A percentile compares a stretch with the other conserved stretches of the same genome.
phyloP scores from a whole-genome alignment of 805 yeast genomes.

The Saccharomyces kudriavzevii region DNA sequence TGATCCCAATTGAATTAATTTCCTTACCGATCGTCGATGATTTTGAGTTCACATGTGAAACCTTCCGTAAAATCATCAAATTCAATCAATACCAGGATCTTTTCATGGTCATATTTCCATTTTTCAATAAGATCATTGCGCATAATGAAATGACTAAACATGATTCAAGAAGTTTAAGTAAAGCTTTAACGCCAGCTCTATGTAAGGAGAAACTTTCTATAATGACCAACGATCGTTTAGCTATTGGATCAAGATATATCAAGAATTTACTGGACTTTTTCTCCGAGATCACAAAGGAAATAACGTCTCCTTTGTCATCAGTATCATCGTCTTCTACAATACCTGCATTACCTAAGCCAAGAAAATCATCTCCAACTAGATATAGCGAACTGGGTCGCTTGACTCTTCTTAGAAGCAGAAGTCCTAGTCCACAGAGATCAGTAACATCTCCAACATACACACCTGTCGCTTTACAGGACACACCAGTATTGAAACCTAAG shows the following conservation, averaged over 20 bases:
- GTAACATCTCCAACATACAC: slow-evolving; percentile 8
- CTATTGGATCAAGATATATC: slow-evolving; percentile 47
- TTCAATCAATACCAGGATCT: slow-evolving; percentile 29
- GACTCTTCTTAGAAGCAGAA: slow-evolving; percentile 2
- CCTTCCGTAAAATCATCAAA: slow-evolving; percentile 32
- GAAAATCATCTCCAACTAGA: slow-evolving; percentile 21
- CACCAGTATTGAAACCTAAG: slow-evolving; percentile 8
- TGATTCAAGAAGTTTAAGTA: slow-evolving; percentile 30
- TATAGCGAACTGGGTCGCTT: slow-evolving; percentile 2
- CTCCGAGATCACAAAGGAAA: slow-evolving; percentile 27
- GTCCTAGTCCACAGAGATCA: slow-evolving; percentile 8
- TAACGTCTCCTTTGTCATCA: not conserved
- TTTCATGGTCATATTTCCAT: slow-evolving; percentile 37
- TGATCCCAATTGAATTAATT: slow-evolving; percentile 44
- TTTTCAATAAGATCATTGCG: slow-evolving; percentile 37
- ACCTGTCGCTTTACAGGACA: slow-evolving; percentile 6
- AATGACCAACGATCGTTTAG: slow-evolving; percentile 38
- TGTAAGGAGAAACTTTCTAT: slow-evolving; percentile 42
- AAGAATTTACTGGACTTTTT: slow-evolving; percentile 47
- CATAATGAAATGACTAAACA: slow-evolving; percentile 37
- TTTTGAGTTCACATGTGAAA: slow-evolving; percentile 34
- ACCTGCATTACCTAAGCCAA: slow-evolving; percentile 24
- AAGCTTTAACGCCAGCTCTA: slow-evolving; percentile 45
- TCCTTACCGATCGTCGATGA: slow-evolving; percentile 47
- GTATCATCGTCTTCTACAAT: slow-evolving; percentile 1